These are phyloP conservation scores for Aureobasidium sp. DNA, from an alignment of 2,329 filamentous ascomycete genomes.

Conservation along the genomic window DNA sequence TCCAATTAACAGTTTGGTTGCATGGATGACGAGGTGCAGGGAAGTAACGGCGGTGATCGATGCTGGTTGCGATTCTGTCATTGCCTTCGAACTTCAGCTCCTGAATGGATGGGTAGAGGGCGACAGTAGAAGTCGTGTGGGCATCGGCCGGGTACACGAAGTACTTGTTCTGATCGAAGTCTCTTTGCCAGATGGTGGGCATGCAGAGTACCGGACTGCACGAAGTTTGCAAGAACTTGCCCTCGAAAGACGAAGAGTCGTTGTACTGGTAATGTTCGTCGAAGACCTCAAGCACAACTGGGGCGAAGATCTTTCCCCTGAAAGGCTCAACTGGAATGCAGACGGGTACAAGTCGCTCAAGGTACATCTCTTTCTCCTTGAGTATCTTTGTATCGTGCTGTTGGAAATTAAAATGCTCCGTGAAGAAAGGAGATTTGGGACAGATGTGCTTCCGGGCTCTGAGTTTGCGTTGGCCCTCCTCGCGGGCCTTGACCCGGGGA, in stretches of 20 bases:
- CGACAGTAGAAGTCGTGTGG: constrained; percentile 19
- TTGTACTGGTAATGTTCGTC: not conserved
- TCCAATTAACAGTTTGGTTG: constrained; percentile 35
- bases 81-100: constrained; percentile 43
- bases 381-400: constrained; percentile 19
- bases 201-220: constrained; percentile 28
- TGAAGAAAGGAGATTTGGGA: constrained; percentile 22
- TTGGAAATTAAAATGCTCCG: constrained; percentile 20
- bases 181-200: constrained; percentile 33
- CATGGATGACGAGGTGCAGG: constrained; percentile 36
- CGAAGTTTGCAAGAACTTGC: constrained; percentile 12
- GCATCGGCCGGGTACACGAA: constrained; percentile 3
- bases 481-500: constrained; percentile 14
- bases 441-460: constrained; percentile 21
- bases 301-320: constrained; percentile 16
- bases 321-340: constrained; percentile 14
- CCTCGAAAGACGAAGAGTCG: not conserved
- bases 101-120: constrained; percentile 33
- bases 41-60: constrained; percentile 34
- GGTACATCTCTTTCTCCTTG: constrained; percentile 16
- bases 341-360: not conserved
- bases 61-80: constrained; percentile 37
- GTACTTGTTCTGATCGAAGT: constrained; percentile 21
- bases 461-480: constrained; percentile 18
- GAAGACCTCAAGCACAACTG: not conserved